Percentiles rank a stretch among this genome's conserved stretches.
phyloP scores from a whole-genome alignment of 495 filamentous ascomycete species.

The Chaetomium tenue region DNA sequence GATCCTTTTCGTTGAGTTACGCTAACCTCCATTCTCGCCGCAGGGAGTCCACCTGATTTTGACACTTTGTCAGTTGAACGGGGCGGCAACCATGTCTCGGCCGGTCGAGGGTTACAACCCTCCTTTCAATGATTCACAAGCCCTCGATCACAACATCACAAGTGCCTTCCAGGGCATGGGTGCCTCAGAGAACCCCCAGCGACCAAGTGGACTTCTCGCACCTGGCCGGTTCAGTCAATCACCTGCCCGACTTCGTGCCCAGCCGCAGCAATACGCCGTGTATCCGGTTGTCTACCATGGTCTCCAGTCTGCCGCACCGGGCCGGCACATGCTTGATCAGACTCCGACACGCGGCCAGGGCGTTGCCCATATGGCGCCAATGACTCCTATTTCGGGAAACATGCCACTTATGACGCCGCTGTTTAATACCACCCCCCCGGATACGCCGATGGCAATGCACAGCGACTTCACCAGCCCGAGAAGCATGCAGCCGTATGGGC shows the following conservation, averaged over 20 bases:
- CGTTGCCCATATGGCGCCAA: conserved; percentile 22
- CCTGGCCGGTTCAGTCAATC: conserved; percentile 19
- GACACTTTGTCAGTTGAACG: conserved; percentile 16
- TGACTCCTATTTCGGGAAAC: conserved; percentile 28
- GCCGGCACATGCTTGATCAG: conserved; percentile 40
- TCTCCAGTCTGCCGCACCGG: conserved; percentile 24
- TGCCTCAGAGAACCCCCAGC: conserved; percentile 18
- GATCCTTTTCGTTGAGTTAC: background rate
- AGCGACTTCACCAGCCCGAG: conserved; percentile 34
- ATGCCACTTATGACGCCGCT: conserved; percentile 30
- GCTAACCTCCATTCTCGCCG: background rate
- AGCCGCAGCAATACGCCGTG: conserved; percentile 33
- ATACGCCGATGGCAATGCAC: conserved; percentile 37
- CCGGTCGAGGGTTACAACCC: conserved; percentile 8
- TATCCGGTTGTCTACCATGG: conserved; percentile 40
- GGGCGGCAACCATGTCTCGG: background rate
- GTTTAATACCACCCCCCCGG: conserved; percentile 35
- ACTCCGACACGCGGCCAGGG: conserved; percentile 36
- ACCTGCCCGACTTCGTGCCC: conserved; percentile 19
- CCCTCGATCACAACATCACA: conserved; percentile 21
- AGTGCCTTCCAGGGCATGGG: conserved; percentile 26
- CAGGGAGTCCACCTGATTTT: conserved; percentile 29
- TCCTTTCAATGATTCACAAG: background rate
- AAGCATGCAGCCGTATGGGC: conserved; percentile 31
- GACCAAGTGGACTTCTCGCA: conserved; percentile 3